Conservation (phyloP, 1,284 basidiomycete genomes). For the Trichosporon sp. region DNA sequence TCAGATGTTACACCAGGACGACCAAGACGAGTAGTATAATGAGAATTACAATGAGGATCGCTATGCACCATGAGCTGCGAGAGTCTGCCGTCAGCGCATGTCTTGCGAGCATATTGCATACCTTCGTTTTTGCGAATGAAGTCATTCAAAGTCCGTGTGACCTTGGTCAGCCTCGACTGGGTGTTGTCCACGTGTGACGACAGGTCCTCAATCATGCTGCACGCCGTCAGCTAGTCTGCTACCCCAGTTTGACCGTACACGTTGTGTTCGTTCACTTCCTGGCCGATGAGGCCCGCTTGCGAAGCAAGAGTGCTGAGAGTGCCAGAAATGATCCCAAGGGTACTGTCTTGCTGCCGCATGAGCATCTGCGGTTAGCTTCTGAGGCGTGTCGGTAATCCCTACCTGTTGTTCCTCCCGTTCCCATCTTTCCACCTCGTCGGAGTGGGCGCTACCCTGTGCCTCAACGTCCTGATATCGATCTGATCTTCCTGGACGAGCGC, state of each 20-base stretch:
- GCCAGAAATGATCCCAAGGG: conserved; percentile 75
- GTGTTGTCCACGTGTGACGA: conserved; percentile 68
- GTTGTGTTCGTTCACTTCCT: conserved; percentile 78
- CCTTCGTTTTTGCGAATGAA: conserved; percentile 80
- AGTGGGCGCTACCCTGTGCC: conserved; percentile 59
- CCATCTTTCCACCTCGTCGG: conserved; percentile 56
- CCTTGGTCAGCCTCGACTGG: conserved; percentile 62
- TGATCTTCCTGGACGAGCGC: background rate
- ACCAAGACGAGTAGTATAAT: conserved; percentile 54
- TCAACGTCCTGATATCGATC: conserved; percentile 5
- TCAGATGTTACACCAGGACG: conserved; percentile 48
- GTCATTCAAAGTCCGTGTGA: conserved; percentile 67
- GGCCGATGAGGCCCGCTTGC: conserved; percentile 85
- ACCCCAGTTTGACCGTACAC: conserved; percentile 59
- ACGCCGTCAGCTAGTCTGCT: background rate
- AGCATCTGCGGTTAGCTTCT: conserved; percentile 57
- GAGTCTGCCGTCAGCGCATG: conserved; percentile 53
- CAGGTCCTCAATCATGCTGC: conserved; percentile 75
- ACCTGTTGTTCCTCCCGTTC: conserved; percentile 77
- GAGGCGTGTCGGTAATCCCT: background rate
- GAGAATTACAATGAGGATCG: conserved; percentile 54
- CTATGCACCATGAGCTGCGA: conserved; percentile 66
- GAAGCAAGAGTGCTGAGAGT: conserved; percentile 72
- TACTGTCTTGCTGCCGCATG: conserved; percentile 75
- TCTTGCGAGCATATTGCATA: conserved; percentile 32